Conservation (phyloP, 371 early-diverging fungal species). For the Capillidium heterosporum region DNA sequence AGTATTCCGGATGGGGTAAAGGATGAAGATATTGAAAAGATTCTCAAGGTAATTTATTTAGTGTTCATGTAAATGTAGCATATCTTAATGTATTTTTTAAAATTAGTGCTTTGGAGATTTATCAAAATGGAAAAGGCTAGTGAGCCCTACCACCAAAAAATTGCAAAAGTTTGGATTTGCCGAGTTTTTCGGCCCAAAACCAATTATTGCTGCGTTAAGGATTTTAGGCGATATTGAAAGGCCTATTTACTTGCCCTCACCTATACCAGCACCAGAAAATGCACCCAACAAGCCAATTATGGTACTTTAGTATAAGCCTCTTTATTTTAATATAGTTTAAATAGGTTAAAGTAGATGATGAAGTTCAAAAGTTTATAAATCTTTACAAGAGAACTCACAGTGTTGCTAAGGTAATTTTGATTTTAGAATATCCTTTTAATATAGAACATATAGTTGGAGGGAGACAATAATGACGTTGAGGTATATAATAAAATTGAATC, state of each 20-base stretch:
- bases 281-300: conserved; percentile 29
- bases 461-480: neutral
- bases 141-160: conserved; percentile 34
- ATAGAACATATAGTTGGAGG: neutral
- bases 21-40: conserved; percentile 47
- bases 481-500: too few species aligned
- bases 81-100: neutral
- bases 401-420: neutral
- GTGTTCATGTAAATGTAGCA: neutral
- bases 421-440: neutral
- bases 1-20: conserved; percentile 49
- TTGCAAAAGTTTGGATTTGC: conserved; percentile 70
- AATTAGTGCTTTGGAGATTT: conserved; percentile 39
- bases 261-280: conserved; percentile 25
- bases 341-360: neutral
- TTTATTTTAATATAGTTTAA: neutral
- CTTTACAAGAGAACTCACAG: neutral
- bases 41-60: conserved; percentile 31
- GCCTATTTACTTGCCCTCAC: conserved; percentile 25
- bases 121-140: conserved; percentile 52
- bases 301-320: conserved; percentile 13
- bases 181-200: conserved; percentile 48
- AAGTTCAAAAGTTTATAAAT: neutral
- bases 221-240: conserved; percentile 30
- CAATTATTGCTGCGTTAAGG: conserved; percentile 42